phyloP scores from a whole-genome alignment of 345 rosid genomes.

The Lepidium sativum region DNA sequence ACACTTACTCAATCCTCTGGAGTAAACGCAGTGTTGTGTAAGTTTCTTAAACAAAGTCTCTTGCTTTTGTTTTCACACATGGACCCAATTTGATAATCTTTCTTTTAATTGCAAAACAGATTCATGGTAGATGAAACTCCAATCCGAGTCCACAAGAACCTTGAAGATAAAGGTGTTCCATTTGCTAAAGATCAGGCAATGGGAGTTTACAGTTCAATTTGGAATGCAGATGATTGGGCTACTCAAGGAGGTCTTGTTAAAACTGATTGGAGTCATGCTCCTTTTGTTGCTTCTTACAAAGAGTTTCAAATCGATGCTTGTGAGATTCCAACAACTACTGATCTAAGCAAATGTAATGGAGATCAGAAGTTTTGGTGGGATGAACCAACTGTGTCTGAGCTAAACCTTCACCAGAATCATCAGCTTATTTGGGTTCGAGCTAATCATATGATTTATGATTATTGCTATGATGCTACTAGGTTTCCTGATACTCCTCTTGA shows the following conservation, averaged over 20 bases:
- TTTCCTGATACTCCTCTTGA: slow-evolving; percentile 75
- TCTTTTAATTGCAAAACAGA: slow-evolving; percentile 22
- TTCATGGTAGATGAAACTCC: slow-evolving; percentile 88
- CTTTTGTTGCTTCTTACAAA: slow-evolving; percentile 77
- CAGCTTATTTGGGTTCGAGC: slow-evolving; percentile 92
- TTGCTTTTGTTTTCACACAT: neutral
- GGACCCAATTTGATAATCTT: neutral
- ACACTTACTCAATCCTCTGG: slow-evolving; percentile 80
- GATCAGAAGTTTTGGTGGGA: slow-evolving; percentile 88
- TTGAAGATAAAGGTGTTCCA: slow-evolving; percentile 83
- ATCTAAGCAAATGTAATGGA: slow-evolving; percentile 40
- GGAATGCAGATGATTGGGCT: slow-evolving; percentile 99
- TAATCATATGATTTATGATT: slow-evolving; percentile 86
- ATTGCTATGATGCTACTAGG: slow-evolving; percentile 63
- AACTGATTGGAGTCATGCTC: slow-evolving; percentile 96
- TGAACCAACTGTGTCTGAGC: slow-evolving; percentile 62
- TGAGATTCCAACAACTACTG: slow-evolving; percentile 48
- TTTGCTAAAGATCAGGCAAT: slow-evolving; percentile 91
- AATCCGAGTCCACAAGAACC: slow-evolving; percentile 65
- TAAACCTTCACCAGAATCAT: slow-evolving; percentile 84
- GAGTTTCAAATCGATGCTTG: slow-evolving; percentile 78
- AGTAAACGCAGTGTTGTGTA: slow-evolving; percentile 79
- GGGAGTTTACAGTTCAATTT: slow-evolving; percentile 96
- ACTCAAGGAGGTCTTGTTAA: slow-evolving; percentile 93
- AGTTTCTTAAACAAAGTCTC: slow-evolving; percentile 22